These are phyloP conservation scores for Binderoboletus segoi DNA, from an alignment of 1,284 basidiomycete species.

Conservation along the genomic window DNA sequence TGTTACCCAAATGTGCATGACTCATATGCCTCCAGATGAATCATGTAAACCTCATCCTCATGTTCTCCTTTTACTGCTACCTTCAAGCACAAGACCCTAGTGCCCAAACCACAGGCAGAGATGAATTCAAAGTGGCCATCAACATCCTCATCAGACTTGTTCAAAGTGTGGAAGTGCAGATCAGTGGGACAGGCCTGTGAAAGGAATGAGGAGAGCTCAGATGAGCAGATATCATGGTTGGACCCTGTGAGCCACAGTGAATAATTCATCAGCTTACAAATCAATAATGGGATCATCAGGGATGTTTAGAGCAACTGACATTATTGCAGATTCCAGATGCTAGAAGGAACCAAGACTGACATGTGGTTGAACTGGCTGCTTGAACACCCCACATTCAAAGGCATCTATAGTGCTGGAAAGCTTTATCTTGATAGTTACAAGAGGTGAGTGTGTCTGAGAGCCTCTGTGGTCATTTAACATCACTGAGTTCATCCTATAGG, in stretches of 20 bases:
- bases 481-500: constrained; percentile 39
- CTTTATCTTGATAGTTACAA: constrained; percentile 81
- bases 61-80: constrained; percentile 79
- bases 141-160: constrained; percentile 58
- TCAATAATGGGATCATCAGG: constrained; percentile 44
- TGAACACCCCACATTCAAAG: constrained; percentile 63
- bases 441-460: constrained; percentile 41
- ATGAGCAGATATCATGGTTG: constrained; percentile 70
- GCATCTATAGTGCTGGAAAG: constrained; percentile 70
- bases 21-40: constrained; percentile 71
- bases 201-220: constrained; percentile 57
- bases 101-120: constrained; percentile 57
- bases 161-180: constrained; percentile 57
- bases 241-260: constrained; percentile 61
- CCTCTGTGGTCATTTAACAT: not conserved
- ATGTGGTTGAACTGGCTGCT: constrained; percentile 60
- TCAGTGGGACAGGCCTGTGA: constrained; percentile 56
- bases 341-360: constrained; percentile 48
- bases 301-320: constrained; percentile 70
- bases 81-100: constrained; percentile 71
- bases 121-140: constrained; percentile 60
- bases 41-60: constrained; percentile 62
- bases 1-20: constrained; percentile 59
- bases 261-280: not conserved
- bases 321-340: constrained; percentile 67